These are phyloP conservation scores for Sarocladium kiliense DNA, from an alignment of 2,329 filamentous ascomycete genomes.

Conservation along the genomic window DNA sequence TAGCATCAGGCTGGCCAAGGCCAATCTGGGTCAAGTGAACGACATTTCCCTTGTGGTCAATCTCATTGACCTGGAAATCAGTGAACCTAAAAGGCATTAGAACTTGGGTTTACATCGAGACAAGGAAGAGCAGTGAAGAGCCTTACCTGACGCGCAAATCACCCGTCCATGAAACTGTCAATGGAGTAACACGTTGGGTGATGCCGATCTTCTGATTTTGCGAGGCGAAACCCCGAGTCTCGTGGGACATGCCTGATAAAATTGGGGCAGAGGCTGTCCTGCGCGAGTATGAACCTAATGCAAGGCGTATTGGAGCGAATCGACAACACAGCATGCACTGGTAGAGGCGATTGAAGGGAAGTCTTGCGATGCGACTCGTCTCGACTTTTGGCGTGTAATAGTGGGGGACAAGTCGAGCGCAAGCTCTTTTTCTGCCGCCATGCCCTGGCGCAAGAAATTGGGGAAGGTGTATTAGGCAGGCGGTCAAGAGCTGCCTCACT, in stretches of 20 bases:
- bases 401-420: neutral
- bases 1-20: slow-evolving; percentile 15
- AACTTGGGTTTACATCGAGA: no score
- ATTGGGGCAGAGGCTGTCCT: neutral
- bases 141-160: slow-evolving; percentile 33
- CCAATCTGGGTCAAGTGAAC: slow-evolving; percentile 59
- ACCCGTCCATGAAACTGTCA: slow-evolving; percentile 32
- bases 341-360: neutral
- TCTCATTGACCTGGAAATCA: slow-evolving; percentile 91
- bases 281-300: neutral
- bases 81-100: slow-evolving; percentile 56
- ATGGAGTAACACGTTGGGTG: slow-evolving; percentile 32
- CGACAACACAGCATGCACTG: neutral
- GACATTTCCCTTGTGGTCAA: slow-evolving; percentile 68
- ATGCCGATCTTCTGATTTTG: slow-evolving; percentile 33
- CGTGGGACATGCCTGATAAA: neutral
- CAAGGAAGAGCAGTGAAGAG: neutral
- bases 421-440: slow-evolving; percentile 7
- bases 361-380: neutral
- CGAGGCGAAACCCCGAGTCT: slow-evolving; percentile 23
- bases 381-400: neutral
- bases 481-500: slow-evolving; percentile 15
- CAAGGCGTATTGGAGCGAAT: neutral
- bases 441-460: neutral
- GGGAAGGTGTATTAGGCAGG: slow-evolving; percentile 14